Percentiles rank a stretch among this genome's conserved stretches.
Conservation (phyloP, 2,329 filamentous ascomycete species). For the Macrophomina phaseolina region DNA sequence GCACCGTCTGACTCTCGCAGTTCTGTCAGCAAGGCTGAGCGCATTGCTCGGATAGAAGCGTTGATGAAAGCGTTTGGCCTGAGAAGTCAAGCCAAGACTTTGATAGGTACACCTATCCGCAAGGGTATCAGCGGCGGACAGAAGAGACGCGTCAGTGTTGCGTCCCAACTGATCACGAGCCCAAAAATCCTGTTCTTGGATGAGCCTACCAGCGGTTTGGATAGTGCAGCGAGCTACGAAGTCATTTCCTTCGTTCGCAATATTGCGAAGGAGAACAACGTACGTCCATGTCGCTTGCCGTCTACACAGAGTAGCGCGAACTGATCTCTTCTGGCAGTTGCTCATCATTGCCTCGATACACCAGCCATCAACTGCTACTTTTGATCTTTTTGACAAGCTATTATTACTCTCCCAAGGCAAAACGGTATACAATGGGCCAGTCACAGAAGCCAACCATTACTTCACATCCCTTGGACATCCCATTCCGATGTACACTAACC, state of each 20-base stretch:
- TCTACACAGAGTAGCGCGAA: neutral
- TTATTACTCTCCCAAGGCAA: conserved; percentile 73
- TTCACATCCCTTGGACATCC: conserved; percentile 66
- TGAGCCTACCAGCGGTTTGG: conserved; percentile 82
- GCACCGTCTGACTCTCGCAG: conserved; percentile 38
- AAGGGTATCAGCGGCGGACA: conserved; percentile 87
- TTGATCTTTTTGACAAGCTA: conserved; percentile 80
- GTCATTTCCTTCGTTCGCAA: conserved; percentile 75
- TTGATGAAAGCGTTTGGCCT: conserved; percentile 78
- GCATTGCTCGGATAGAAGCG: conserved; percentile 66
- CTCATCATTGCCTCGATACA: conserved; percentile 84
- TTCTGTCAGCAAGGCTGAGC: conserved; percentile 61
- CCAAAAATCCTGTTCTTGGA: conserved; percentile 84
- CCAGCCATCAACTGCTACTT: conserved; percentile 81
- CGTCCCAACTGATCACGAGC: conserved; percentile 79
- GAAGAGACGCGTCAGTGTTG: conserved; percentile 80
- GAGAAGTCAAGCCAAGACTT: conserved; percentile 67
- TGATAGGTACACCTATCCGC: conserved; percentile 81
- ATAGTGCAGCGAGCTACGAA: conserved; percentile 77
- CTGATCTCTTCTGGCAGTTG: conserved; percentile 54
- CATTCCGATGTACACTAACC: conserved; percentile 74
- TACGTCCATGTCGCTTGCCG: conserved; percentile 41
- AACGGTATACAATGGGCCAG: conserved; percentile 74
- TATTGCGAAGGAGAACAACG: conserved; percentile 70
- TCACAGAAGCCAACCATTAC: conserved; percentile 64